Conservation (phyloP, 2,329 filamentous ascomycete genomes). For the Fusarium sacchari region DNA sequence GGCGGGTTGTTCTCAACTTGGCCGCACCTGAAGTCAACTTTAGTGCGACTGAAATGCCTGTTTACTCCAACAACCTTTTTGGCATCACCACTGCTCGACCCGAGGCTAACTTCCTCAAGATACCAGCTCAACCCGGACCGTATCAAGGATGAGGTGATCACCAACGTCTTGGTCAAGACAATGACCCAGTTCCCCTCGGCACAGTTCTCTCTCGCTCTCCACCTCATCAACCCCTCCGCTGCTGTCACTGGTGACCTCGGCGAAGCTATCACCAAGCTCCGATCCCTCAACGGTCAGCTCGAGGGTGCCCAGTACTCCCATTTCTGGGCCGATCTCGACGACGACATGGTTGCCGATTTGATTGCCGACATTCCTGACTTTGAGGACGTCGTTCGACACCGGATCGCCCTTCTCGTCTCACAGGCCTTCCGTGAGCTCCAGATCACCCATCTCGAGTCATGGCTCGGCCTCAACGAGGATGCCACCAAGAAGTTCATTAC, state of each 20-base stretch:
- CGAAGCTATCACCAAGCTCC: slow-evolving; percentile 91
- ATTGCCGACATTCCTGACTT: slow-evolving; percentile 95
- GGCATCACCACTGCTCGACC: background rate
- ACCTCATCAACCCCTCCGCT: slow-evolving; percentile 87
- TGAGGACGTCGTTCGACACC: slow-evolving; percentile 90
- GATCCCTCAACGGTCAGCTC: slow-evolving; percentile 84
- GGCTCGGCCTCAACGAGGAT: slow-evolving; percentile 77
- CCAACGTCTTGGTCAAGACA: slow-evolving; percentile 98
- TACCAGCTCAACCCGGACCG: slow-evolving; percentile 99
- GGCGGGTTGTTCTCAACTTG: slow-evolving; percentile 56
- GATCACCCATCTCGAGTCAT: slow-evolving; percentile 74
- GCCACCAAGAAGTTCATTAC: slow-evolving; percentile 80
- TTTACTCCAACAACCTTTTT: background rate
- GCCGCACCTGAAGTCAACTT: slow-evolving; percentile 72
- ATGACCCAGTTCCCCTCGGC: slow-evolving; percentile 96
- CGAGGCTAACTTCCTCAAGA: slow-evolving; percentile 59
- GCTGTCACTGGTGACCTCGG: slow-evolving; percentile 76
- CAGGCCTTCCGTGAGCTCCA: slow-evolving; percentile 81
- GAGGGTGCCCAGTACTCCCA: slow-evolving; percentile 88
- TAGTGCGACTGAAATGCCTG: slow-evolving; percentile 76
- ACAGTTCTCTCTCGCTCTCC: slow-evolving; percentile 93
- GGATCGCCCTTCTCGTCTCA: slow-evolving; percentile 88
- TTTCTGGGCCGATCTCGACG: slow-evolving; percentile 95
- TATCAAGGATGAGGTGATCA: slow-evolving; percentile 94
- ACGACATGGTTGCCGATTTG: slow-evolving; percentile 95